These are phyloP conservation scores for Ceratocystis ficicola DNA, from an alignment of 2,329 filamentous ascomycete species.

Conservation along the genomic window DNA sequence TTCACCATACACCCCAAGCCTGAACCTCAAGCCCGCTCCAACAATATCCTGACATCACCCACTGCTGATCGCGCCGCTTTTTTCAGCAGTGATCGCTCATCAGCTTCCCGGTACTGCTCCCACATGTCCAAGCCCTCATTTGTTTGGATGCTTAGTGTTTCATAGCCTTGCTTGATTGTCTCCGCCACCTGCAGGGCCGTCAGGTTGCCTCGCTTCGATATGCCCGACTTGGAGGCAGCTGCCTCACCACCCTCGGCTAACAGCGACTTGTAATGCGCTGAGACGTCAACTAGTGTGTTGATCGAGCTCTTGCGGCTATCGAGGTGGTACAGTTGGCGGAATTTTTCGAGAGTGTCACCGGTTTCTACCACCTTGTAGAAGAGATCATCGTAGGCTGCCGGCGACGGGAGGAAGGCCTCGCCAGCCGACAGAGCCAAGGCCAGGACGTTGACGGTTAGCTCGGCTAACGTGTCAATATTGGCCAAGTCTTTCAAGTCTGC, in stretches of 20 bases:
- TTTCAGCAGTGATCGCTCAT: slow-evolving; percentile 75
- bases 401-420: slow-evolving; percentile 79
- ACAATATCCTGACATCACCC: slow-evolving; percentile 31
- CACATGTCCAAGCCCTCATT: slow-evolving; percentile 77
- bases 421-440: slow-evolving; percentile 75
- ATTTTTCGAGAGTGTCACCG: slow-evolving; percentile 68
- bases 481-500: slow-evolving; percentile 58
- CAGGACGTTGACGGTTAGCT: slow-evolving; percentile 67
- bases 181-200: slow-evolving; percentile 75
- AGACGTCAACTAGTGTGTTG: slow-evolving; percentile 70
- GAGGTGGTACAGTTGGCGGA: slow-evolving; percentile 63
- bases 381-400: slow-evolving; percentile 82
- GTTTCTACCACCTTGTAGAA: slow-evolving; percentile 98
- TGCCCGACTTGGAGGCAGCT: slow-evolving; percentile 9
- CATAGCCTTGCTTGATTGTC: slow-evolving; percentile 93
- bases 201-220: slow-evolving; percentile 31
- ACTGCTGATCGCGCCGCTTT: slow-evolving; percentile 73
- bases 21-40: background rate
- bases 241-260: slow-evolving; percentile 45
- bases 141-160: slow-evolving; percentile 82
- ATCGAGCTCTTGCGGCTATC: slow-evolving; percentile 57
- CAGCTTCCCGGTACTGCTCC: slow-evolving; percentile 76
- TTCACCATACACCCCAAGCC: too few relatives aligned
- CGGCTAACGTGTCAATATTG: slow-evolving; percentile 61
- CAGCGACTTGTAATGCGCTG: slow-evolving; percentile 74